Percentiles rank a stretch among this genome's conserved stretches.
Evolutionary conservation across 495 filamentous ascomycete species (phyloP).

Genomic region (Penicillium robsamsonii): DNA sequence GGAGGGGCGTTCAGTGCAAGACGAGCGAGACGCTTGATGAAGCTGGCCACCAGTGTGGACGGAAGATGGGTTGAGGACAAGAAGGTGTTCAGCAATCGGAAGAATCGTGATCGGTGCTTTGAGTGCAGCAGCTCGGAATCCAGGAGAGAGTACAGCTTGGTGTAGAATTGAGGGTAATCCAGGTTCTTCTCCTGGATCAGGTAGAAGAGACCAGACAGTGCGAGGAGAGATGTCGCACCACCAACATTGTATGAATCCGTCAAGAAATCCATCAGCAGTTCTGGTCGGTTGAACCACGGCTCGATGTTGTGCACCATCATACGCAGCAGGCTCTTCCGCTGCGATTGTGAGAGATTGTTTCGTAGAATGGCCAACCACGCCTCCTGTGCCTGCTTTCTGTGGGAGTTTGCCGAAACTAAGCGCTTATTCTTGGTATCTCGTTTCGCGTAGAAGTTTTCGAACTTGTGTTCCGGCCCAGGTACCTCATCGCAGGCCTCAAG

Average conservation of each 20-base stretch:
- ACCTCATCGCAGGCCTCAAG: constrained; percentile 63
- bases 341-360: constrained; percentile 58
- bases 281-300: constrained; percentile 81
- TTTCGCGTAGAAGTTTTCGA: constrained; percentile 64
- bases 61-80: constrained; percentile 91
- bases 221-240: constrained; percentile 80
- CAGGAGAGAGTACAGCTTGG: constrained; percentile 87
- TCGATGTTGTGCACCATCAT: constrained; percentile 73
- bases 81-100: constrained; percentile 89
- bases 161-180: constrained; percentile 93
- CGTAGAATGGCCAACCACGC: constrained; percentile 79
- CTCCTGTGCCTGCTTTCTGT: constrained; percentile 65
- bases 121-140: constrained; percentile 85
- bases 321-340: constrained; percentile 74
- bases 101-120: constrained; percentile 88
- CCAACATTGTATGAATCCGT: constrained; percentile 87
- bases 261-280: constrained; percentile 95
- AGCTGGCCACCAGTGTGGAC: constrained; percentile 84
- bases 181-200: constrained; percentile 90
- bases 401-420: constrained; percentile 36
- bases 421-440: constrained; percentile 64
- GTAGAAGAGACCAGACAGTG: constrained; percentile 91
- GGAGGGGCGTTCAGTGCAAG: constrained; percentile 83
- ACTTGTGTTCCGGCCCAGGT: constrained; percentile 58
- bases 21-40: constrained; percentile 87